These are phyloP conservation scores for Sideroxylon spinosum DNA, from an alignment of 179 eudicot species.

Conservation along the genomic window DNA sequence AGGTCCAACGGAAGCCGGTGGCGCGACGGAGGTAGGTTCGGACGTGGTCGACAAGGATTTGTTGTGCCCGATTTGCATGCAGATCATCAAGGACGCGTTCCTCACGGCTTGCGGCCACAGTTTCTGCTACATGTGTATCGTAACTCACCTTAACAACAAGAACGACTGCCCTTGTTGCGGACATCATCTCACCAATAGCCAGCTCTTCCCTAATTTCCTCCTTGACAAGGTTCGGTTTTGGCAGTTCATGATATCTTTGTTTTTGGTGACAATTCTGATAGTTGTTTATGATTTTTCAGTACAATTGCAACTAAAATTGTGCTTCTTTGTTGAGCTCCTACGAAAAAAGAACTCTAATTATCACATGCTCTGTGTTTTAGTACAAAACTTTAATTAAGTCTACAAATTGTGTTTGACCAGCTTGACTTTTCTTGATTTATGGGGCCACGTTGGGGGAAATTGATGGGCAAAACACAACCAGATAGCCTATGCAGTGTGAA, in stretches of 20 bases:
- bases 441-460: not conserved
- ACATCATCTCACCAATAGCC: constrained; percentile 35
- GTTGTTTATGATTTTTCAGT: not conserved
- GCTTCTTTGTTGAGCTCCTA: not conserved
- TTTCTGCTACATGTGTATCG: constrained; percentile 51
- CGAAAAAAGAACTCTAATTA: not conserved
- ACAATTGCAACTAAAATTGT: not conserved
- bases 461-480: not conserved
- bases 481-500: not conserved
- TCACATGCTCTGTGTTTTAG: not conserved
- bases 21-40: constrained; percentile 22
- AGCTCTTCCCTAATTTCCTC: constrained; percentile 52
- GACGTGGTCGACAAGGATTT: constrained; percentile 36
- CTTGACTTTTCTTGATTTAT: not conserved
- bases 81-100: constrained; percentile 50
- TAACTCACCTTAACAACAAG: constrained; percentile 47
- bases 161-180: constrained; percentile 52
- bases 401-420: not conserved
- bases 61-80: constrained; percentile 55
- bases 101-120: constrained; percentile 59
- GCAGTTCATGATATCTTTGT: not conserved
- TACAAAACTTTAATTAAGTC: not conserved
- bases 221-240: constrained; percentile 45
- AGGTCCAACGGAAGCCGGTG: constrained; percentile 15
- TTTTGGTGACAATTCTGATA: constrained; percentile 7